A percentile compares a stretch with the other conserved stretches of the same genome.
Evolutionary conservation across 2,329 filamentous ascomycete species (phyloP).

Genomic region (Botrytis galanthina): DNA sequence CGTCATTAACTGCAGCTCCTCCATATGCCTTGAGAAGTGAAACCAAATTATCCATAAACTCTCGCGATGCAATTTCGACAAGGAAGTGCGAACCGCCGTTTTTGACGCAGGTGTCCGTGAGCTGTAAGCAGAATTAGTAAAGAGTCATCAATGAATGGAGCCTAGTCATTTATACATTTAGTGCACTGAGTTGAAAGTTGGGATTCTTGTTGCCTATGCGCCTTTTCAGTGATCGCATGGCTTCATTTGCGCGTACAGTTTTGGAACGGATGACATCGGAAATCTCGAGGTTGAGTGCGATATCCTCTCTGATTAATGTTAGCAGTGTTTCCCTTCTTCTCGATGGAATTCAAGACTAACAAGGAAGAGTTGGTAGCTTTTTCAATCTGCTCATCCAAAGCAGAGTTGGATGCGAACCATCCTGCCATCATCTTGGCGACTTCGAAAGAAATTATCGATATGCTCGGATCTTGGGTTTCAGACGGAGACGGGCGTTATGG

Average conservation of each 20-base stretch:
- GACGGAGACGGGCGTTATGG: not conserved
- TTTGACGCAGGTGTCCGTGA: conserved; percentile 98
- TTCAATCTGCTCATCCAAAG: conserved; percentile 96
- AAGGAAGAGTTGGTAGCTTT: conserved; percentile 86
- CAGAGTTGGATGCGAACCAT: conserved; percentile 92
- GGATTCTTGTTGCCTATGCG: conserved; percentile 97
- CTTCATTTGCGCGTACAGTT: conserved; percentile 94
- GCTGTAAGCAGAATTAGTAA: conserved; percentile 49
- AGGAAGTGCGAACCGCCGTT: conserved; percentile 97
- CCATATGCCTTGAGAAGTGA: conserved; percentile 84
- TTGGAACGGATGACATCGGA: conserved; percentile 97
- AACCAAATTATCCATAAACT: conserved; percentile 97
- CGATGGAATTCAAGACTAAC: conserved; percentile 50
- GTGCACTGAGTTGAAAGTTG: conserved; percentile 90
- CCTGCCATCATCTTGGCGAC: conserved; percentile 72
- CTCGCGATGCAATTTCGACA: conserved; percentile 88
- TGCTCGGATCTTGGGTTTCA: not conserved
- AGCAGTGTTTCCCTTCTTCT: conserved; percentile 23
- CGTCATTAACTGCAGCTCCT: conserved; percentile 69
- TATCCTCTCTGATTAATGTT: conserved; percentile 70
- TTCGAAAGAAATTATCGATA: not conserved
- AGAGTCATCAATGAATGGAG: not conserved
- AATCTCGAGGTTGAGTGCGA: conserved; percentile 95
- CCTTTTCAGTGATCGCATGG: conserved; percentile 92
- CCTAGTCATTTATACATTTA: conserved; percentile 61